Evolutionary conservation across 257 asterid genomes (phyloP).

Genomic region (Ehretia macrophylla): DNA sequence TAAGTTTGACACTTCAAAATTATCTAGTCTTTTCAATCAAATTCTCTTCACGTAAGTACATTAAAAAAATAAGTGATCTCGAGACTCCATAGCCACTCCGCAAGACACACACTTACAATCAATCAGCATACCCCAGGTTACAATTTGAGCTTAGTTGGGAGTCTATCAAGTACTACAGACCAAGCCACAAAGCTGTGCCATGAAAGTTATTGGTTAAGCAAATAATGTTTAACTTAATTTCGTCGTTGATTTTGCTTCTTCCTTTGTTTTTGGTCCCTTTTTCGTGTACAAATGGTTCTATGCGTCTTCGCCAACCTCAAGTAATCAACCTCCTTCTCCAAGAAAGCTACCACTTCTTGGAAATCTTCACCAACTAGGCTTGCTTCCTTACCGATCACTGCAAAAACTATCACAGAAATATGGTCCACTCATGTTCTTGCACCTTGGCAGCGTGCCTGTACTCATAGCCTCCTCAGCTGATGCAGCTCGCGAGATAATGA

Average conservation of each 20-base stretch:
- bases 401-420: slow-evolving; percentile 2
- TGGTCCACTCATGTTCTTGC: slow-evolving; percentile 12
- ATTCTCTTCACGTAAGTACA: no score
- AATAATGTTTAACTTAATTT: no score
- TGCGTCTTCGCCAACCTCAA: not conserved
- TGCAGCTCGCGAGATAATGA: slow-evolving; percentile 14
- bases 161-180: no score
- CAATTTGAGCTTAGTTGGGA: no score
- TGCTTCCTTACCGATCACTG: slow-evolving; percentile 1
- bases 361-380: slow-evolving; percentile 15
- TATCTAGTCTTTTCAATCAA: no score
- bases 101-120: no score
- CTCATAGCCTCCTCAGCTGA: slow-evolving; percentile 11
- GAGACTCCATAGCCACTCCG: no score
- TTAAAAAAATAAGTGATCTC: no score
- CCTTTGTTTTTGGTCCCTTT: not conserved
- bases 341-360: slow-evolving; percentile 12
- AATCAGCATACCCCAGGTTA: no score
- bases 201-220: no score
- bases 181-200: no score
- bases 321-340: slow-evolving; percentile 14
- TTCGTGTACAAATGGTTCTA: slow-evolving; percentile 2
- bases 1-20: no score
- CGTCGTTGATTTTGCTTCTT: not conserved
- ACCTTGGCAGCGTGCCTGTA: not conserved